A percentile compares a stretch with the other conserved stretches of the same genome.
Evolutionary conservation across 805 yeast species (phyloP).

Genomic region (Pichia exigua): DNA sequence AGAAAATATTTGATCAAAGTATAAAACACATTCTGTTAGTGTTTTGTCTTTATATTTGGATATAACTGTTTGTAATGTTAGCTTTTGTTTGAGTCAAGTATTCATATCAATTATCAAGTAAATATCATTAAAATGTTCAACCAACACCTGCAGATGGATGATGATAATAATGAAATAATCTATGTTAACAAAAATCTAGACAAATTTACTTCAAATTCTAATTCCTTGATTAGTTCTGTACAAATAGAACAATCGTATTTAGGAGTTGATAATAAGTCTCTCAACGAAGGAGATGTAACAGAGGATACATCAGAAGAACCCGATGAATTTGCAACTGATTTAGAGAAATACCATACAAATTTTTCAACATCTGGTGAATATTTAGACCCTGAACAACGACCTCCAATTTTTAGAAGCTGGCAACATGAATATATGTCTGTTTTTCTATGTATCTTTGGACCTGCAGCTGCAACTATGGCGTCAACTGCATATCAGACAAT

Average conservation of each 20-base stretch:
- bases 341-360: conserved; percentile 4
- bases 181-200: too few relatives aligned
- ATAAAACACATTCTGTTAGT: too few relatives aligned
- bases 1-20: too few relatives aligned
- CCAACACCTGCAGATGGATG: too few relatives aligned
- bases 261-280: not conserved
- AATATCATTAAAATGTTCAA: too few relatives aligned
- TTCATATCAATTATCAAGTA: too few relatives aligned
- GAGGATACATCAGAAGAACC: not conserved
- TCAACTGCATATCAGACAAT: conserved; percentile 32
- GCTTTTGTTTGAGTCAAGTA: too few relatives aligned
- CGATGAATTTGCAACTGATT: not conserved
- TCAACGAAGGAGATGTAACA: not conserved
- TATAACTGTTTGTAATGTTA: too few relatives aligned
- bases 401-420: conserved; percentile 28
- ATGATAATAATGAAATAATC: too few relatives aligned
- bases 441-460: conserved; percentile 30
- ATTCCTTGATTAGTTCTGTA: not conserved
- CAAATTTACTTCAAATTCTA: not conserved
- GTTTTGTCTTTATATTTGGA: too few relatives aligned
- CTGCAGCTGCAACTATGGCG: conserved; percentile 34
- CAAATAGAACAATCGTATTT: not conserved
- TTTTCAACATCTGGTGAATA: conserved; percentile 3
- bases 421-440: conserved; percentile 30
- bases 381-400: conserved; percentile 27